phyloP scores from a whole-genome alignment of 352 stramenopile genomes.

The Chrysophaeum taylorii region DNA sequence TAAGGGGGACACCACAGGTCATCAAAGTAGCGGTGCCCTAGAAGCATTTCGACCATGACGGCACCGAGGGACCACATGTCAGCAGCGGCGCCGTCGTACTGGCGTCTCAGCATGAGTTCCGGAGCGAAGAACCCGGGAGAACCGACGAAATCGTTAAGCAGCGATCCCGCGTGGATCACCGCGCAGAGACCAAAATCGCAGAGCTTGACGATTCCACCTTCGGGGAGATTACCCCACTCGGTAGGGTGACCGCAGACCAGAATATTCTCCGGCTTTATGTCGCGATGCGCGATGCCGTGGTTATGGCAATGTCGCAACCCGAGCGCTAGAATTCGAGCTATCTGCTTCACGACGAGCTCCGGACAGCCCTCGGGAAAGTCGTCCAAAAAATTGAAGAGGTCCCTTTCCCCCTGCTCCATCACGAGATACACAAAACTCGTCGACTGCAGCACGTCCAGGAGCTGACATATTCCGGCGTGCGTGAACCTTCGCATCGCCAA shows the following conservation, averaged over 20 bases:
- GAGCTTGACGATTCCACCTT: neutral
- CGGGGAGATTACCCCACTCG: neutral
- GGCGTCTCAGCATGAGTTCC: slow-evolving; percentile 47
- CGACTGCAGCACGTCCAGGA: slow-evolving; percentile 6
- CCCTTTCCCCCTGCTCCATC: slow-evolving; percentile 2
- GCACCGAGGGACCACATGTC: slow-evolving; percentile 65
- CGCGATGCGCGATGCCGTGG: slow-evolving; percentile 57
- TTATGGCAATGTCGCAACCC: slow-evolving; percentile 10
- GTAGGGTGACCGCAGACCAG: slow-evolving; percentile 45
- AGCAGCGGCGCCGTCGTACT: slow-evolving; percentile 52
- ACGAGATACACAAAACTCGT: neutral
- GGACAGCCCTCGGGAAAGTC: slow-evolving; percentile 7
- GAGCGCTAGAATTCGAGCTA: neutral
- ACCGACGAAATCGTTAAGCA: slow-evolving; percentile 54
- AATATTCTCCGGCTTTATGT: slow-evolving; percentile 97
- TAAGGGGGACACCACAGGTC: slow-evolving; percentile 62
- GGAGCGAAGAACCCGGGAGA: slow-evolving; percentile 53
- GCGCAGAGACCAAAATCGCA: slow-evolving; percentile 17
- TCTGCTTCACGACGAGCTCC: neutral
- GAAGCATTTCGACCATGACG: slow-evolving; percentile 62
- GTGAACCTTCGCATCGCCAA: neutral
- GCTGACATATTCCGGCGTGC: slow-evolving; percentile 2
- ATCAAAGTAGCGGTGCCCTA: slow-evolving; percentile 54
- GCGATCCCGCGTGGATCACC: neutral
- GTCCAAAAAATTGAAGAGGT: slow-evolving; percentile 8